Evolutionary conservation across 805 yeast genomes (phyloP).

Genomic region (Nakazawaea populi): DNA sequence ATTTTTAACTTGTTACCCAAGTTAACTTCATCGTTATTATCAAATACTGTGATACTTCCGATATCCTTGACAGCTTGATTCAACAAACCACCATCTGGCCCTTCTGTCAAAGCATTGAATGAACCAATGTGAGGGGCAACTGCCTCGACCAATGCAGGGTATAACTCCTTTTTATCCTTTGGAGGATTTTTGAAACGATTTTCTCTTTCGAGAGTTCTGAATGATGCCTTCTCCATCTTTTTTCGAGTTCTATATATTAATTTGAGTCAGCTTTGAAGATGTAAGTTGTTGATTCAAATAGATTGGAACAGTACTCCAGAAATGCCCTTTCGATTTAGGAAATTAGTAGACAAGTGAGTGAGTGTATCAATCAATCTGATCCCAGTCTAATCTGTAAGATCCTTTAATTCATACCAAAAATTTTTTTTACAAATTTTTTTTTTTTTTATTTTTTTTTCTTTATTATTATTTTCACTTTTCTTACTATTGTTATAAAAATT

Average conservation of each 20-base stretch:
- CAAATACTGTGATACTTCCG: slow-evolving; percentile 81
- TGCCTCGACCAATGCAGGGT: slow-evolving; percentile 80
- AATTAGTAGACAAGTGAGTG: too few relatives aligned
- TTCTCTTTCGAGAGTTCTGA: slow-evolving; percentile 85
- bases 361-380: too few relatives aligned
- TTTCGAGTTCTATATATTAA: neutral
- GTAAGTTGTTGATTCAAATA: too few relatives aligned
- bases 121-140: slow-evolving; percentile 95
- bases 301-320: too few relatives aligned
- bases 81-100: slow-evolving; percentile 77
- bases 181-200: slow-evolving; percentile 84
- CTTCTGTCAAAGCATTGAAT: slow-evolving; percentile 90
- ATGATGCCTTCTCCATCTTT: slow-evolving; percentile 41
- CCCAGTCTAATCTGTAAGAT: neutral
- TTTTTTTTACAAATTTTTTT: neutral
- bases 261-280: too few relatives aligned
- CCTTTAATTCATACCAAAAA: neutral
- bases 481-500: neutral
- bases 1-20: slow-evolving; percentile 81
- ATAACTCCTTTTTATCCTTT: slow-evolving; percentile 66
- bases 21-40: slow-evolving; percentile 60
- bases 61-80: slow-evolving; percentile 85
- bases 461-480: neutral
- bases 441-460: neutral
- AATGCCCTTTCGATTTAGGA: neutral